These are phyloP conservation scores for Ogataea allantospora DNA, from an alignment of 805 yeast genomes.

Conservation along the genomic window DNA sequence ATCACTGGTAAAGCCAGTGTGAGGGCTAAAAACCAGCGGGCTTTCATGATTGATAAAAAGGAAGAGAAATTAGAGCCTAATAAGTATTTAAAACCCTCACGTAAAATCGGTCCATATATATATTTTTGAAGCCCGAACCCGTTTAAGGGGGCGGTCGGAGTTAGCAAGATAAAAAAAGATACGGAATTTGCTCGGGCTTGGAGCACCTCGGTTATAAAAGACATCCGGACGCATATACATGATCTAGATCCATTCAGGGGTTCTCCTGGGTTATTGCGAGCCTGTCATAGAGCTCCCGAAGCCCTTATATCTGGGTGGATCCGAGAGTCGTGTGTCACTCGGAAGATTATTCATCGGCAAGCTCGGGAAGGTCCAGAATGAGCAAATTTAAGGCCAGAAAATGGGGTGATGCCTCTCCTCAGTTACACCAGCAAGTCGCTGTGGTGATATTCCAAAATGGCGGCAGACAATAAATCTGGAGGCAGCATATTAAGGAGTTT, in stretches of 20 bases:
- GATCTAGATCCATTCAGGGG: too few relatives aligned
- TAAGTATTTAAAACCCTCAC: not conserved
- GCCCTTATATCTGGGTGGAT: too few relatives aligned
- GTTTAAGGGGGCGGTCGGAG: not conserved
- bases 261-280: too few relatives aligned
- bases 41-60: slow-evolving; percentile 1
- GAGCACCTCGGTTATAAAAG: too few relatives aligned
- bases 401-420: not conserved
- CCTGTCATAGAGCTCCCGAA: too few relatives aligned
- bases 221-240: too few relatives aligned
- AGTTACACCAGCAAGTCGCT: not conserved
- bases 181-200: too few relatives aligned
- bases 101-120: slow-evolving; percentile 1
- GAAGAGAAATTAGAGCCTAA: not conserved
- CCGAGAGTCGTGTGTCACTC: slow-evolving; percentile 1
- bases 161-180: not conserved
- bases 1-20: not conserved
- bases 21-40: not conserved
- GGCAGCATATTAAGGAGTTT: not conserved
- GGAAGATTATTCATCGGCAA: not conserved
- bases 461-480: not conserved
- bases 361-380: slow-evolving; percentile 1
- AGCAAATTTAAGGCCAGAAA: not conserved
- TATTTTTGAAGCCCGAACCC: slow-evolving; percentile 2
- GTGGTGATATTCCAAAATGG: not conserved